These are phyloP conservation scores for Leucogyrophana mollusca DNA, from an alignment of 768 basidiomycete species.

Conservation along the genomic window DNA sequence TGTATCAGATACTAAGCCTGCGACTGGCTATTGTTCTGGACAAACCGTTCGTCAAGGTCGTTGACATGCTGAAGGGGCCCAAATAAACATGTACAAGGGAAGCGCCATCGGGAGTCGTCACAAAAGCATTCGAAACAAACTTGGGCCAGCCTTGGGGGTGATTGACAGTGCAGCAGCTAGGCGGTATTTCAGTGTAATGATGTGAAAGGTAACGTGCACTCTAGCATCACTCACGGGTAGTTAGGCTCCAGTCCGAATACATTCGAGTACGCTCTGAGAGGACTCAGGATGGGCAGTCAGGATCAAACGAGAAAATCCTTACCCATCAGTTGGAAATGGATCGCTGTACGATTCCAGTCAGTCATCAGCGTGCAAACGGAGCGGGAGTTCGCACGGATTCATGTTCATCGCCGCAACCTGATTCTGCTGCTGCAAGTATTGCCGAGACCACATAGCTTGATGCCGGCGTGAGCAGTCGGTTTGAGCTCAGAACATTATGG, in stretches of 20 bases:
- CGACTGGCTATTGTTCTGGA: background rate
- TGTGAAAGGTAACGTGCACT: too few relatives aligned
- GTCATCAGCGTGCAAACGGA: background rate
- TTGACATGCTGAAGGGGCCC: conserved; percentile 44
- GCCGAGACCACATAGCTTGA: conserved; percentile 56
- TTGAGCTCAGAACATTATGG: conserved; percentile 7
- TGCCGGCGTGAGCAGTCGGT: background rate
- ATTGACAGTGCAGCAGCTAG: conserved; percentile 51
- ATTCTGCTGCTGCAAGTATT: conserved; percentile 60
- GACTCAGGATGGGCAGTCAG: too few relatives aligned
- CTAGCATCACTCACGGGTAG: conserved; percentile 42
- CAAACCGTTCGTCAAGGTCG: conserved; percentile 39
- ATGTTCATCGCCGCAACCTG: conserved; percentile 57
- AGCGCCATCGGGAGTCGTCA: conserved; percentile 42
- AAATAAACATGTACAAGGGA: conserved; percentile 49
- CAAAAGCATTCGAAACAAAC: conserved; percentile 52
- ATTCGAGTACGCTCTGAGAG: conserved; percentile 45
- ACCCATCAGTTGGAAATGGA: conserved; percentile 54
- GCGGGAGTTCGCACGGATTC: conserved; percentile 34
- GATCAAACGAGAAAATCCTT: conserved; percentile 15
- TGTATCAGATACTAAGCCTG: too few relatives aligned
- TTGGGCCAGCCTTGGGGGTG: conserved; percentile 57
- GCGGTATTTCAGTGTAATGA: too few relatives aligned
- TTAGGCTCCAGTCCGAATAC: conserved; percentile 52
- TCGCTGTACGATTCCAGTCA: conserved; percentile 30